Percentiles rank a stretch among this genome's conserved stretches.
Evolutionary conservation across 495 filamentous ascomycete species (phyloP).

Genomic region (Penicillium maclennaniae): DNA sequence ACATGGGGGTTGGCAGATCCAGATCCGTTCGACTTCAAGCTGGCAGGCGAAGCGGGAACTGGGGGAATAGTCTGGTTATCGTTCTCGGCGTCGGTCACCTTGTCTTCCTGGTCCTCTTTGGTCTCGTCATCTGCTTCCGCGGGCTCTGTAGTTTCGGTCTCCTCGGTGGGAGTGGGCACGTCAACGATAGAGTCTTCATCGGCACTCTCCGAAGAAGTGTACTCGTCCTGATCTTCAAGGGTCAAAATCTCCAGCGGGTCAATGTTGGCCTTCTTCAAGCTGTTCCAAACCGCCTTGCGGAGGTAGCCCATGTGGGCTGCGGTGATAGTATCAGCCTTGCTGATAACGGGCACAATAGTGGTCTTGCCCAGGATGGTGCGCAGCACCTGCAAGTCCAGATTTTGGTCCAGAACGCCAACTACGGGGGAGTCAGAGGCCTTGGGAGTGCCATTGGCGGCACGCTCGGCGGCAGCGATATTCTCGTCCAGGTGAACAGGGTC

Average conservation of each 20-base stretch:
- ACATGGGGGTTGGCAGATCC: slow-evolving; percentile 44
- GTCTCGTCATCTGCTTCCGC: slow-evolving; percentile 15
- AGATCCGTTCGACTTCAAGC: slow-evolving; percentile 24
- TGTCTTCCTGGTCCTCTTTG: slow-evolving; percentile 6
- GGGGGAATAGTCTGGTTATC: neutral
- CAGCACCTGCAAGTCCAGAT: slow-evolving; percentile 86
- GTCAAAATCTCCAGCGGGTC: slow-evolving; percentile 86
- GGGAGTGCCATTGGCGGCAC: slow-evolving; percentile 51
- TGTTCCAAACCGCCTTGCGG: slow-evolving; percentile 85
- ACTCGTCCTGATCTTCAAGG: slow-evolving; percentile 68
- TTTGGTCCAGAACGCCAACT: slow-evolving; percentile 72
- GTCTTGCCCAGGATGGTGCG: slow-evolving; percentile 90
- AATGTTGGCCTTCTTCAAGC: slow-evolving; percentile 77
- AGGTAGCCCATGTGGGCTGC: slow-evolving; percentile 88
- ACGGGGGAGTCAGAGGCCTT: slow-evolving; percentile 46
- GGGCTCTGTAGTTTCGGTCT: slow-evolving; percentile 26
- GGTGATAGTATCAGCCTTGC: slow-evolving; percentile 96
- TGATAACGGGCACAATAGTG: slow-evolving; percentile 91
- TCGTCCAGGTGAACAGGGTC: slow-evolving; percentile 83
- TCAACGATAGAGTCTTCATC: slow-evolving; percentile 37
- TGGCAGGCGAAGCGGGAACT: slow-evolving; percentile 23
- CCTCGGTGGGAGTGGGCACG: slow-evolving; percentile 16
- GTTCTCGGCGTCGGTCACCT: slow-evolving; percentile 3
- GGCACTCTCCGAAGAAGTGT: slow-evolving; percentile 55
- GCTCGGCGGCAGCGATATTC: slow-evolving; percentile 68